Evolutionary conservation across 257 asterid species (phyloP).

Genomic region (Nicotiana benthamiana): DNA sequence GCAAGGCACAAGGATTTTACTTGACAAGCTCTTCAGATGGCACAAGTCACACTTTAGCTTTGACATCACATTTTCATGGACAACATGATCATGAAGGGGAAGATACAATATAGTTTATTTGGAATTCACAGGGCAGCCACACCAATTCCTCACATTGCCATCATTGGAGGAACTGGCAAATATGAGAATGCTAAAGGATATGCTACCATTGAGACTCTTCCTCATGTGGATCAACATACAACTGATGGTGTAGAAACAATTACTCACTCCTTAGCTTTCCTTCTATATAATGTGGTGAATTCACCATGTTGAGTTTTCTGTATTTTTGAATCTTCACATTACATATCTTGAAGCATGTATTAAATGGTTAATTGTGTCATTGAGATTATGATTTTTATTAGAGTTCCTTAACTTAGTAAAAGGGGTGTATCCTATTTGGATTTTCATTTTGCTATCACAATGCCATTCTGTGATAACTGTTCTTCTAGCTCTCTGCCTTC

Average conservation of each 20-base stretch:
- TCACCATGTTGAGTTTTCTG: too few relatives aligned
- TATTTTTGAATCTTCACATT: too few relatives aligned
- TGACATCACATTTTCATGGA: constrained; percentile 31
- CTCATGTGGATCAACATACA: too few relatives aligned
- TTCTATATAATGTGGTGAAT: too few relatives aligned
- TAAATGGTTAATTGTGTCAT: neutral
- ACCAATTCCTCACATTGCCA: constrained; percentile 15
- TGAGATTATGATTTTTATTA: neutral
- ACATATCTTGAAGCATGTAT: too few relatives aligned
- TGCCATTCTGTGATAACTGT: neutral
- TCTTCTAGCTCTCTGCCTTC: neutral
- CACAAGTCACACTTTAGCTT: constrained; percentile 61
- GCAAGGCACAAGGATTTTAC: too few relatives aligned
- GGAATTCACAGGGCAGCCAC: constrained; percentile 49
- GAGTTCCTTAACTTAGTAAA: neutral
- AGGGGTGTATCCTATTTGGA: neutral
- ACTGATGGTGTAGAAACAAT: too few relatives aligned
- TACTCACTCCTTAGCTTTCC: constrained; percentile 30
- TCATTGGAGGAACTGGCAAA: too few relatives aligned
- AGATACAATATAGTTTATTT: too few relatives aligned
- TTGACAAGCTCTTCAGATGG: constrained; percentile 72
- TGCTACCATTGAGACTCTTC: constrained; percentile 47
- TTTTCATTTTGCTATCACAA: neutral
- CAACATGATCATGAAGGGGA: too few relatives aligned
- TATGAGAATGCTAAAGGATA: constrained; percentile 63